Evolutionary conservation across 768 basidiomycete genomes (phyloP).

Genomic region (Phylloporus rhodoxanthus): DNA sequence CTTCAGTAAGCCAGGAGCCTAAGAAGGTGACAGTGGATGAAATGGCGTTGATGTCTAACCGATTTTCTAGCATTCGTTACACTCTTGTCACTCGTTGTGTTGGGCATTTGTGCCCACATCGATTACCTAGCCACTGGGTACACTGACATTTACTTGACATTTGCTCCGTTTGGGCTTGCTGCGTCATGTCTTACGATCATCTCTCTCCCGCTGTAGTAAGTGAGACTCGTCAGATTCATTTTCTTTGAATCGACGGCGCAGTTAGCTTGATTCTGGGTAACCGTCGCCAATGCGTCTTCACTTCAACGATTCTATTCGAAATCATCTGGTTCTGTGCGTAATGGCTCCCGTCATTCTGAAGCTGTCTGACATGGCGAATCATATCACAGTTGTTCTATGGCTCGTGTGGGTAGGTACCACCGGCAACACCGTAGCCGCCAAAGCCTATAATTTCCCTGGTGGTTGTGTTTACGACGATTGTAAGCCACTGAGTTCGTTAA

Average conservation of each 20-base stretch:
- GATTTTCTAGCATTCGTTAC: constrained; percentile 9
- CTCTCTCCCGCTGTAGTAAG: constrained; percentile 25
- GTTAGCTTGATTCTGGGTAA: constrained; percentile 15
- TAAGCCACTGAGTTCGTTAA: background rate
- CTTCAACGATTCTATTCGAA: constrained; percentile 23
- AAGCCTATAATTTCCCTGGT: constrained; percentile 7
- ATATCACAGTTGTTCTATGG: constrained; percentile 18
- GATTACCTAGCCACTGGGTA: constrained; percentile 9
- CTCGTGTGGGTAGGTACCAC: constrained; percentile 17
- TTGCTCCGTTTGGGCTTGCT: constrained; percentile 16
- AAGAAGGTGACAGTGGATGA: background rate
- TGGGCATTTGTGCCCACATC: constrained; percentile 22
- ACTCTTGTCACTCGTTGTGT: constrained; percentile 13
- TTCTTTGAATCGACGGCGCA: background rate
- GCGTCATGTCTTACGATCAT: constrained; percentile 12
- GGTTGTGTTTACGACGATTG: constrained; percentile 16
- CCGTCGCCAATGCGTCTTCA: constrained; percentile 8
- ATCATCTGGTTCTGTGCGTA: constrained; percentile 24
- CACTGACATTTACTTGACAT: background rate
- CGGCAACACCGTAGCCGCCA: constrained; percentile 7
- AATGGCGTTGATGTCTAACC: background rate
- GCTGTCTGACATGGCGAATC: background rate
- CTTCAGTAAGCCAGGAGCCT: constrained; percentile 22
- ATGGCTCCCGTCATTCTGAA: background rate
- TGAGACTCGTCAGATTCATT: background rate